These are phyloP conservation scores for Coemansia sp. DNA, from an alignment of 192 early-diverging fungal species.

Conservation along the genomic window DNA sequence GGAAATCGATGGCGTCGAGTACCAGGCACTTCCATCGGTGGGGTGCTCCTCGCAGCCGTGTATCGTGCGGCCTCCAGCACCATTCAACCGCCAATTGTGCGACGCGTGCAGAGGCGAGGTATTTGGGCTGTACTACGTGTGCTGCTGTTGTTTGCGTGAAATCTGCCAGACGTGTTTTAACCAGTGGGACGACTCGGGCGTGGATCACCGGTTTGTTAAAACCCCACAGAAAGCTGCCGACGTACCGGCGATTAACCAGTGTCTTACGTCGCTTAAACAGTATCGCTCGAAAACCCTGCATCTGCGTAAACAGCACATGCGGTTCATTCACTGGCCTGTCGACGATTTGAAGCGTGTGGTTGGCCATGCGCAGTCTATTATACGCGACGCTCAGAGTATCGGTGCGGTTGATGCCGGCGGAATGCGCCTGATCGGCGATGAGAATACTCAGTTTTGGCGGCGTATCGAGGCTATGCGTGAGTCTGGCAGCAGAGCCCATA, in stretches of 20 bases:
- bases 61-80: constrained; percentile 6
- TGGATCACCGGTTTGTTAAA: background rate
- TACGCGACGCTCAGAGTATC: background rate
- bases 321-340: background rate
- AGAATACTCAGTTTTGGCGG: constrained; percentile 3
- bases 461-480: constrained; percentile 12
- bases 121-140: constrained; percentile 46
- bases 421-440: background rate
- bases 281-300: constrained; percentile 24
- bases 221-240: background rate
- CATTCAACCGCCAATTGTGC: constrained; percentile 50
- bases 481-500: constrained; percentile 37
- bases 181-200: constrained; percentile 22
- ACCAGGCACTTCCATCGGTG: constrained; percentile 13
- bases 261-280: background rate
- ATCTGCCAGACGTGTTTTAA: constrained; percentile 51
- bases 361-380: background rate
- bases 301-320: constrained; percentile 20
- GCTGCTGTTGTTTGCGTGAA: constrained; percentile 44
- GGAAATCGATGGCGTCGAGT: constrained; percentile 2
- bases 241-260: background rate
- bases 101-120: constrained; percentile 56
- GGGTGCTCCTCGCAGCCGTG: constrained; percentile 33
- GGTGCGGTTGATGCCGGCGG: constrained; percentile 18
- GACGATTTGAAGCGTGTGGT: background rate